Base-by-base conservation (phyloP, 495 filamentous ascomycete species). In the Staphylotrichum tortipilum region DNA sequence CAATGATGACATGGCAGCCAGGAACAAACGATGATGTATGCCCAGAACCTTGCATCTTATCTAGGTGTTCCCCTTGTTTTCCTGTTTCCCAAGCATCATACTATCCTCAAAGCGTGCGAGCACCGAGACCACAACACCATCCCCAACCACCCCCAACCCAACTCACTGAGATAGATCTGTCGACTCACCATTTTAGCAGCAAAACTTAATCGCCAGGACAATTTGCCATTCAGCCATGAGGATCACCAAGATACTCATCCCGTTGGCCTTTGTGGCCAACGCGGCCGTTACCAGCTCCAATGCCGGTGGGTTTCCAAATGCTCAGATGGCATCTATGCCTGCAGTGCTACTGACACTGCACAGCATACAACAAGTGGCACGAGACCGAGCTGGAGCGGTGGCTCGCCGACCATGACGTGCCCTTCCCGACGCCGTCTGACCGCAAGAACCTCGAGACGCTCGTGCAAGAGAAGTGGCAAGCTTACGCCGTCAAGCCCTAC, bases 301-400 rank as follows among this genome's bases (percentile, higher is more conserved):
- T 70, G 78, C 88, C 66, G 83, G 88, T 91, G 68, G 43, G 83
- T 78, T 26, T 22, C 29, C 34, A 37, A 21, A 7, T 42, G n/a
- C n/a, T n/a, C n/a, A n/a, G n/a, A n/a, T n/a, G n/a, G n/a, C n/a
- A n/a, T 14, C 4, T 15, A 18, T 6, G 9, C 3, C 12, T 8
- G 7, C 9, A 21, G 4, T 4, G 12, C 21, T 37, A 38, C 24
- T 42, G 19, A 26, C 33, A 22, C 24, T 21, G 44, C 15, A 46
- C 60, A 95, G 92, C 83, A 6, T 98, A 97, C 78, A 95, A 96
- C 73, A 96, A 91, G 65, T 98, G 92, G 92, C 91, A 97, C 64
- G 83, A 96, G 72, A 95, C 88, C 7, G 92, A 98, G 74, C 79
- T 98, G 10, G 91, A 98, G 73, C 78, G 92, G 59, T 98, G 92